A percentile compares a stretch with the other conserved stretches of the same genome.
Evolutionary conservation across 2,329 filamentous ascomycete species (phyloP).

Genomic region (Mycosphaerella sp.): DNA sequence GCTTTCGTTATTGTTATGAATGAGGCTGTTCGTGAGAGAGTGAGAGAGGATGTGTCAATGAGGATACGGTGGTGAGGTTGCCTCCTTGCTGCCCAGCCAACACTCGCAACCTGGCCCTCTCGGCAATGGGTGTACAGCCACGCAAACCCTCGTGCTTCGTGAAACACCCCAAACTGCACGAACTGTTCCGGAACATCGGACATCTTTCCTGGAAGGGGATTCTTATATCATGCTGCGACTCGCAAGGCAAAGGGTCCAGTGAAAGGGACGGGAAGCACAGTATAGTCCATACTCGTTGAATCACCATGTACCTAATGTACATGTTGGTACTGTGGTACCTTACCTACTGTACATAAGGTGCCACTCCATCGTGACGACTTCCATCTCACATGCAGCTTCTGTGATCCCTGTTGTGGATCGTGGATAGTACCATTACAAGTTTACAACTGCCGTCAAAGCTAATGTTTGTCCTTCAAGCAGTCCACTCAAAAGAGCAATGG

Average conservation of each 20-base stretch:
- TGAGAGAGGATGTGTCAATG: not conserved
- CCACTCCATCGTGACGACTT: not conserved
- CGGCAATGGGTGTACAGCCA: not conserved
- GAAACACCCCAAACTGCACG: not conserved
- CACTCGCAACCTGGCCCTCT: not conserved
- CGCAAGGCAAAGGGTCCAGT: not conserved
- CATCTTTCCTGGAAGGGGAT: not conserved
- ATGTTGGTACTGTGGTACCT: too few relatives aligned
- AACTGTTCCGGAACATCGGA: not conserved
- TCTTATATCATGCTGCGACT: not conserved
- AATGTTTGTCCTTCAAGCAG: not conserved
- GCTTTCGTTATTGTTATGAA: not conserved
- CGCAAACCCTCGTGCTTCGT: conserved; percentile 12
- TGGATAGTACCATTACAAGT: too few relatives aligned
- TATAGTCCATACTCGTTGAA: not conserved
- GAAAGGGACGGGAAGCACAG: not conserved
- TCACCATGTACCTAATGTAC: not conserved
- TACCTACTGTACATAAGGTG: not conserved
- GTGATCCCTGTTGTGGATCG: not conserved
- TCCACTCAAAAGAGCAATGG: not conserved
- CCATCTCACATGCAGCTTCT: not conserved
- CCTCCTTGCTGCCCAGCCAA: not conserved
- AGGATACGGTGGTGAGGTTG: not conserved
- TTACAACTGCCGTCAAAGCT: not conserved
- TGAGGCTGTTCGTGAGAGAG: not conserved